These are phyloP conservation scores for Blastobotrys mokoenaii DNA, from an alignment of 805 yeast species.

Conservation along the genomic window DNA sequence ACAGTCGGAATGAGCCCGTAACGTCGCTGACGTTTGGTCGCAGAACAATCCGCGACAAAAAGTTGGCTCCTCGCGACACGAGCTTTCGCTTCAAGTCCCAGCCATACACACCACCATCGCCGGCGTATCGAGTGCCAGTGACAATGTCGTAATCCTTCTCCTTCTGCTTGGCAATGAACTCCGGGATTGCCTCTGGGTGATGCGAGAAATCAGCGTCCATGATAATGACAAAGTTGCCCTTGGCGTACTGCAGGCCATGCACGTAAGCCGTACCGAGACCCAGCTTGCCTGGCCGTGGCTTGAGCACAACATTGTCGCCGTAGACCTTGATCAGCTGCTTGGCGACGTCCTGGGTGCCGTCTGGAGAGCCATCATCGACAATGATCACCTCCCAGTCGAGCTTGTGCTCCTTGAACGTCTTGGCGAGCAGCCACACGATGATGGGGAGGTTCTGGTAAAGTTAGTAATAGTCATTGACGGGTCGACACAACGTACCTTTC, in stretches of 20 bases:
- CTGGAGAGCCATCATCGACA: constrained; percentile 76
- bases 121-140: constrained; percentile 61
- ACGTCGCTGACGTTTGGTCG: constrained; percentile 67
- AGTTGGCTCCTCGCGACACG: constrained; percentile 73
- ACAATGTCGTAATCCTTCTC: constrained; percentile 33
- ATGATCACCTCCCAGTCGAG: constrained; percentile 69
- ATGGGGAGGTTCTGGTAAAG: constrained; percentile 46
- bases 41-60: constrained; percentile 61
- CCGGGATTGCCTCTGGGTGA: constrained; percentile 72
- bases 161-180: constrained; percentile 57
- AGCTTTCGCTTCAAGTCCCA: constrained; percentile 77
- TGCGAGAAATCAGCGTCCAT: constrained; percentile 84
- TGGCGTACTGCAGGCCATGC: constrained; percentile 62
- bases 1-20: constrained; percentile 70
- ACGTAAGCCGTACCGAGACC: constrained; percentile 74
- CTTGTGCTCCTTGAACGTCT: constrained; percentile 49
- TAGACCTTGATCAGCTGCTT: constrained; percentile 36
- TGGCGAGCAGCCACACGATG: constrained; percentile 58
- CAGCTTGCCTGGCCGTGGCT: constrained; percentile 68
- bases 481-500: constrained; percentile 28
- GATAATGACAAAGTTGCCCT: constrained; percentile 67
- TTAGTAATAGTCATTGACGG: not conserved
- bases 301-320: constrained; percentile 53
- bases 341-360: constrained; percentile 72
- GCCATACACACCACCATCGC: constrained; percentile 76